Evolutionary conservation across 768 basidiomycete species (phyloP).

Genomic region (Suillus bovinus): DNA sequence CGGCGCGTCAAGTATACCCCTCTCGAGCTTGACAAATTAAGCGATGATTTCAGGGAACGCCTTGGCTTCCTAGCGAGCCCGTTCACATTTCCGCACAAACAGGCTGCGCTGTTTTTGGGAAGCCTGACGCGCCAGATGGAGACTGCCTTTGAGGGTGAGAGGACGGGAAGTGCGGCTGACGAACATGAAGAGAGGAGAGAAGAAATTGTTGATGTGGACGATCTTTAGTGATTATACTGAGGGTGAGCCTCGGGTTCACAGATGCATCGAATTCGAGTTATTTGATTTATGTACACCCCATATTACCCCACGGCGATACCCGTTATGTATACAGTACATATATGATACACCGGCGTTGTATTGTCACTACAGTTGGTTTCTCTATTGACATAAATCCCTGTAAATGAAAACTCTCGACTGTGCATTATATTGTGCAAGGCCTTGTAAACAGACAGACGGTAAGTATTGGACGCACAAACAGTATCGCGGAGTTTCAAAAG

Average conservation of each 20-base stretch:
- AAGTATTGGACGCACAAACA: neutral
- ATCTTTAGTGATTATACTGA: neutral
- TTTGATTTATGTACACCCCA: neutral
- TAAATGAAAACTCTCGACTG: neutral
- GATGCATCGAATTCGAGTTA: neutral
- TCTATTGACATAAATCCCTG: neutral
- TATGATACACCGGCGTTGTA: neutral
- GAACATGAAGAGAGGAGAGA: neutral
- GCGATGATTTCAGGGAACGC: constrained; percentile 51
- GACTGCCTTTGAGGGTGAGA: neutral
- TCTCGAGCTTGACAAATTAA: constrained; percentile 61
- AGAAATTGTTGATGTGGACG: neutral
- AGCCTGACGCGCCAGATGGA: constrained; percentile 5
- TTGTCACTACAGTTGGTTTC: neutral
- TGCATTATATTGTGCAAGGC: too few species aligned
- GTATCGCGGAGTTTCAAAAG: neutral
- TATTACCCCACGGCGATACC: neutral
- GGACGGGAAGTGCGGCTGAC: neutral
- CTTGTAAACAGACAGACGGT: neutral
- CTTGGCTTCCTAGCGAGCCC: constrained; percentile 61
- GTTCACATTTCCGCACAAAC: constrained; percentile 70
- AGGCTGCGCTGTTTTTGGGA: constrained; percentile 62
- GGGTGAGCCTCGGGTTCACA: neutral
- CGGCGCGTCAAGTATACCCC: constrained; percentile 57
- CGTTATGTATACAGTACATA: neutral